Evolutionary conservation across 805 yeast species (phyloP), one percentile per base, ranked within the genome.

Genomic region (Candida krabiensis): DNA sequence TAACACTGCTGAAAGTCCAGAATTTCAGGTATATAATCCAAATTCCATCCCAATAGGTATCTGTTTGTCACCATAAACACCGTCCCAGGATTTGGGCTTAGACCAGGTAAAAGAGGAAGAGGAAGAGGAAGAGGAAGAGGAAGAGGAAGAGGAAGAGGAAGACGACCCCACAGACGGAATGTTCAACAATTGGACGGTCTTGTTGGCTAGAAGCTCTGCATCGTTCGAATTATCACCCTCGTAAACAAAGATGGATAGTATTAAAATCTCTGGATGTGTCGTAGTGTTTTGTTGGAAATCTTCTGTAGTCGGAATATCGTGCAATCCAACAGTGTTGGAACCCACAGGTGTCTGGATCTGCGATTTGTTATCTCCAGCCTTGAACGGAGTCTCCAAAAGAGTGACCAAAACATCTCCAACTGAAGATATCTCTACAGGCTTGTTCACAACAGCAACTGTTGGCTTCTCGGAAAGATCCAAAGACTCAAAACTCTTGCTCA

Each of bases 161-260:
- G 9, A 8, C 4, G 19, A 13, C 1, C 13, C 30, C 4, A 32
- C 28, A 5, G 7, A 11, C 9, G 32, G 28, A 1, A 43, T 13
- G 7, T 47, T 29, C 28, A 51, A 49, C 14, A 65, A 43, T 4
- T 61, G 48, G 5, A 57, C 47, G 2, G 70, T 56, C 22, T 60
- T 58, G 9, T 46, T 44, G 2, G 85, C 79, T 43, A 83, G 60
- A 8, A 55, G 44, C 29, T 66, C 67, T 6, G 95, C 93, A 58
- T 89, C 96, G 15, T 60, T 55, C 19, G 81, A 74, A 58, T 91
- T 91, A 60, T 90, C 97, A 23, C 98, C 97, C 58, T 90, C 97
- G 60, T 86, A 88, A 1, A 83, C 95, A 56, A 72, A 80, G 13
- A 77, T 67, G 11, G 56, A 48, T 11, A 58, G 30, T 2, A 50